Percentiles rank a stretch among this genome's conserved stretches.
Evolutionary conservation across 371 early-diverging fungal genomes (phyloP).

Genomic region (Rhizopus delemar): DNA sequence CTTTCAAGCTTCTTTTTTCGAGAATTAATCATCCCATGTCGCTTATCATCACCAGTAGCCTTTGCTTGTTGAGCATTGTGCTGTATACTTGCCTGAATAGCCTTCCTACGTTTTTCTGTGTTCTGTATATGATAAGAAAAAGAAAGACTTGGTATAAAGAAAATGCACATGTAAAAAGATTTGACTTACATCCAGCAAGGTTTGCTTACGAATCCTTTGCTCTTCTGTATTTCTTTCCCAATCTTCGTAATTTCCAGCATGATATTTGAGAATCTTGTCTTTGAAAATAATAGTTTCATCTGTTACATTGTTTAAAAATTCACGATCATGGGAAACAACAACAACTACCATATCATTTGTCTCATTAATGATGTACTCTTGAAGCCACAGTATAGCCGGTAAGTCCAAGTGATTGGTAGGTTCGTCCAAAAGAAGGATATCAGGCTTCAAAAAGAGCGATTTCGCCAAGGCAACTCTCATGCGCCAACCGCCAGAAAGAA

Average conservation of each 20-base stretch:
- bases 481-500: conserved; percentile 89
- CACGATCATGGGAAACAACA: conserved; percentile 81
- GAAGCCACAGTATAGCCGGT: conserved; percentile 80
- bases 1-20: conserved; percentile 70
- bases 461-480: conserved; percentile 84
- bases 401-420: conserved; percentile 85
- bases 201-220: conserved; percentile 57
- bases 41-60: conserved; percentile 76
- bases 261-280: conserved; percentile 65
- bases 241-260: conserved; percentile 76
- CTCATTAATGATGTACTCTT: conserved; percentile 62
- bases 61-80: conserved; percentile 69
- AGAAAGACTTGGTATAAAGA: not conserved
- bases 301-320: conserved; percentile 68
- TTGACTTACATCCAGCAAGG: conserved; percentile 41
- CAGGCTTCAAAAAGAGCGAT: conserved; percentile 75
- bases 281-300: conserved; percentile 73
- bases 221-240: conserved; percentile 68
- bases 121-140: conserved; percentile 20
- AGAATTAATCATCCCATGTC: conserved; percentile 68
- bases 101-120: conserved; percentile 61
- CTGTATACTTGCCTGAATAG: conserved; percentile 63
- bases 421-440: conserved; percentile 88
- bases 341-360: conserved; percentile 64
- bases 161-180: not conserved